Conservation (phyloP, 768 basidiomycete species). For the Suillus alpinus region DNA sequence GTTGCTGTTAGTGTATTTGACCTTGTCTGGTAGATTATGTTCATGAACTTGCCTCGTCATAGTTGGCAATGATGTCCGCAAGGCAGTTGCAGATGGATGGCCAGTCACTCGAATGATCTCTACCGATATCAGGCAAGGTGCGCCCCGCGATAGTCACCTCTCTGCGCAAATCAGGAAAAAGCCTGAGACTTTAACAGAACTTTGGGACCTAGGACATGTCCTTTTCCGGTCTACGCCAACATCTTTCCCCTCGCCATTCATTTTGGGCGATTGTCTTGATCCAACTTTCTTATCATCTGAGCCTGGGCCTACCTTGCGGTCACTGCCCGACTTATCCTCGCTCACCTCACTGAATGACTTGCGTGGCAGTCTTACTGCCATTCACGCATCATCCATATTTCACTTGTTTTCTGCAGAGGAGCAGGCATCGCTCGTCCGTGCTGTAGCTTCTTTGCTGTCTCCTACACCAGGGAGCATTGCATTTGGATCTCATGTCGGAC, state of each 20-base stretch:
- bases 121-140: conserved; percentile 39
- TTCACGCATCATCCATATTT: conserved; percentile 52
- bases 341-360: conserved; percentile 44
- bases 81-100: conserved; percentile 40
- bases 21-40: neutral
- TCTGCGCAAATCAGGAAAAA: neutral
- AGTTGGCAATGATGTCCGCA: conserved; percentile 43
- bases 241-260: conserved; percentile 52
- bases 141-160: neutral
- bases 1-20: conserved; percentile 35
- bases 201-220: conserved; percentile 61
- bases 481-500: conserved; percentile 27
- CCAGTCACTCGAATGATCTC: conserved; percentile 35
- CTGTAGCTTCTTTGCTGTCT: conserved; percentile 26
- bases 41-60: neutral
- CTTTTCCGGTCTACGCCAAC: conserved; percentile 53
- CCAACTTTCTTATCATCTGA: conserved; percentile 36
- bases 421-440: conserved; percentile 6
- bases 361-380: conserved; percentile 43
- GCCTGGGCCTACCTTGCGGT: conserved; percentile 14
- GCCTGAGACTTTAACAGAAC: conserved; percentile 32
- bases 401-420: conserved; percentile 17
- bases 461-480: conserved; percentile 26
- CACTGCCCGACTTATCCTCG: conserved; percentile 23
- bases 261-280: conserved; percentile 55